These are phyloP conservation scores for Malbranchea zuffiana DNA, from an alignment of 2,329 filamentous ascomycete species.

Conservation along the genomic window DNA sequence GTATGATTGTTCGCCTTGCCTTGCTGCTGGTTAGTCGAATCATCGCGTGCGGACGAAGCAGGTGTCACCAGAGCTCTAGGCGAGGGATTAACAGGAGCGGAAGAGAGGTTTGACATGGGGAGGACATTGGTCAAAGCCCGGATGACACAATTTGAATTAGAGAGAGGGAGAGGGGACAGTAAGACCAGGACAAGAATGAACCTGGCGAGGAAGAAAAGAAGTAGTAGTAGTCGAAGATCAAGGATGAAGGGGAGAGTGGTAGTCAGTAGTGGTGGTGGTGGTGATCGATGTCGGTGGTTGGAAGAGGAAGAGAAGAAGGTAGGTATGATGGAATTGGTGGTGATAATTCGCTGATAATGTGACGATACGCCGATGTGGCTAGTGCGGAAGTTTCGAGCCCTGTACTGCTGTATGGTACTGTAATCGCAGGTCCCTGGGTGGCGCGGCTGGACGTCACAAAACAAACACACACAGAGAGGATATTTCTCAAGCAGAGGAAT, in stretches of 20 bases:
- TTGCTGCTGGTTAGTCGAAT: slow-evolving; percentile 22
- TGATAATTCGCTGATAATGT: not conserved
- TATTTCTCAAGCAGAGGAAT: no score
- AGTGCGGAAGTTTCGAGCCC: no score
- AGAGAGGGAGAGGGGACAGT: not conserved
- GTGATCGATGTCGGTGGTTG: not conserved
- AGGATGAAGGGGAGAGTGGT: not conserved
- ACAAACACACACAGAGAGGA: no score
- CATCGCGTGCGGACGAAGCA: slow-evolving; percentile 30
- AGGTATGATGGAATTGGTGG: slow-evolving; percentile 4
- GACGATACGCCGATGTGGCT: slow-evolving; percentile 7
- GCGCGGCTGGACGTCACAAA: no score
- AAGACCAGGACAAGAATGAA: not conserved
- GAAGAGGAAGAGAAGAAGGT: not conserved
- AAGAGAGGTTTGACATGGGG: slow-evolving; percentile 41
- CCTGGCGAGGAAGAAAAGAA: not conserved
- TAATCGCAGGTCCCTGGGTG: slow-evolving; percentile 3
- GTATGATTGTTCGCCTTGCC: slow-evolving; percentile 28
- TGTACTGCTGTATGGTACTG: slow-evolving; percentile 3
- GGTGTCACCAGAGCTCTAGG: slow-evolving; percentile 37
- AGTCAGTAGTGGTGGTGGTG: not conserved
- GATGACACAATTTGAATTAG: slow-evolving; percentile 5
- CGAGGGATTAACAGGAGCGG: slow-evolving; percentile 33
- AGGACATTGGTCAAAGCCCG: slow-evolving; percentile 37
- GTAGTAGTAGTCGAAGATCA: not conserved